These are phyloP conservation scores for Blumeria graminis DNA, from an alignment of 2,329 filamentous ascomycete species.

Conservation along the genomic window DNA sequence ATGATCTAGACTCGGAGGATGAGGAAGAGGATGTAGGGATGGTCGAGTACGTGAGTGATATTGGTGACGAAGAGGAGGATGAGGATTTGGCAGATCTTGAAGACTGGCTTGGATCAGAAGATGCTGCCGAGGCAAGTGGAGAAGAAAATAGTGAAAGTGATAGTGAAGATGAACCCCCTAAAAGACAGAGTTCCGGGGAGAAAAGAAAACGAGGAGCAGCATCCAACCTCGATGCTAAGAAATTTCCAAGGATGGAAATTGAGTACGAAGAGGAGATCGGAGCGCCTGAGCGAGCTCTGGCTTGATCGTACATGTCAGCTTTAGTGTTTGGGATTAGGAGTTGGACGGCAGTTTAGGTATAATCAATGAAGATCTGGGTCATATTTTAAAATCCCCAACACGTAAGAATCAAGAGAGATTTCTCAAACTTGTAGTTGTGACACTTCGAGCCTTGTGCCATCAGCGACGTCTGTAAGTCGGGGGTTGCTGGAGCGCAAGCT, in stretches of 20 bases:
- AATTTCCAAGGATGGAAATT: constrained; percentile 30
- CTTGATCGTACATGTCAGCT: neutral
- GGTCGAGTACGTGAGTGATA: constrained; percentile 82
- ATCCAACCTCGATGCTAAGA: constrained; percentile 20
- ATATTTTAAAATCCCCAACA: no score
- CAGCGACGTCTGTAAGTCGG: no score
- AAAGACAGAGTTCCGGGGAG: constrained; percentile 30
- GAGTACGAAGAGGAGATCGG: constrained; percentile 52
- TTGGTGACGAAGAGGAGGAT: constrained; percentile 66
- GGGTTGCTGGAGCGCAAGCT: no score
- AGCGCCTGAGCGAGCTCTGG: constrained; percentile 12
- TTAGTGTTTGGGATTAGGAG: no score
- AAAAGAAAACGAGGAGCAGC: constrained; percentile 19
- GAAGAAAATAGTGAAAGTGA: constrained; percentile 31
- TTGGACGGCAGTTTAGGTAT: no score
- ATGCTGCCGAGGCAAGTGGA: constrained; percentile 18
- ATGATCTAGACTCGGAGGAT: constrained; percentile 43
- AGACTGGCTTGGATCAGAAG: constrained; percentile 69
- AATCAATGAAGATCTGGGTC: no score
- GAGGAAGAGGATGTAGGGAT: constrained; percentile 46
- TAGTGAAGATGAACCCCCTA: constrained; percentile 25
- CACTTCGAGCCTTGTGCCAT: no score
- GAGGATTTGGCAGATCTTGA: constrained; percentile 62
- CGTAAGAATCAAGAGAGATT: no score
- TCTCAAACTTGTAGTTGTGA: no score